These are phyloP conservation scores for Jatropha podagrica DNA, from an alignment of 441 rosid genomes.

Conservation along the genomic window DNA sequence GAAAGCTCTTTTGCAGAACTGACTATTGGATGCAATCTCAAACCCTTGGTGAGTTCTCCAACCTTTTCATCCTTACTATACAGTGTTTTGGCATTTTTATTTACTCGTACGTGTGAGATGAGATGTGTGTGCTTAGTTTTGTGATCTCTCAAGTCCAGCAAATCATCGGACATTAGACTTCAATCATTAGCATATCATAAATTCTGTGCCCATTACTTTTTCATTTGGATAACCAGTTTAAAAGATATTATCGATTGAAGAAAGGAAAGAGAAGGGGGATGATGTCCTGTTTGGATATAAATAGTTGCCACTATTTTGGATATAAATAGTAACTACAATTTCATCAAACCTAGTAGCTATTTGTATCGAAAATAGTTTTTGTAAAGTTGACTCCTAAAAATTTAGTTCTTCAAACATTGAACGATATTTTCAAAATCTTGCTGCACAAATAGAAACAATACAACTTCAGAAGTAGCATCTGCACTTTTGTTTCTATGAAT, in stretches of 20 bases:
- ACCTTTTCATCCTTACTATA: background rate
- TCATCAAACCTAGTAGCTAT: background rate
- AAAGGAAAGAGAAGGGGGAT: no score
- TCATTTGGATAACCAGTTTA: background rate
- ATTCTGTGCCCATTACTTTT: background rate
- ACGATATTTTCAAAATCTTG: conserved; percentile 1
- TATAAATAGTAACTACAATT: background rate
- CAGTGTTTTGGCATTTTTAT: background rate
- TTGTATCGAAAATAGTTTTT: background rate
- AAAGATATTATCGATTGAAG: background rate
- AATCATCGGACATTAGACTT: background rate
- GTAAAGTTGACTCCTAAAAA: background rate
- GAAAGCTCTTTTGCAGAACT: conserved; percentile 71
- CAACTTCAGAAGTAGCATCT: background rate
- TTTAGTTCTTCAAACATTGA: background rate
- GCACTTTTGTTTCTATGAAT: background rate
- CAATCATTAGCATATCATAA: background rate
- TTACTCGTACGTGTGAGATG: no score
- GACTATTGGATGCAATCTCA: conserved; percentile 84
- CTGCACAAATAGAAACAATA: background rate
- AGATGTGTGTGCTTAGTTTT: conserved; percentile 1
- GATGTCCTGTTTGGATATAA: background rate
- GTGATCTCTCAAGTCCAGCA: background rate
- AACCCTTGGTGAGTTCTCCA: conserved; percentile 50
- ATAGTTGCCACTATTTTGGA: no score